Conservation (phyloP, 768 basidiomycete genomes). For the Naganishia vaughanmartiniae region DNA sequence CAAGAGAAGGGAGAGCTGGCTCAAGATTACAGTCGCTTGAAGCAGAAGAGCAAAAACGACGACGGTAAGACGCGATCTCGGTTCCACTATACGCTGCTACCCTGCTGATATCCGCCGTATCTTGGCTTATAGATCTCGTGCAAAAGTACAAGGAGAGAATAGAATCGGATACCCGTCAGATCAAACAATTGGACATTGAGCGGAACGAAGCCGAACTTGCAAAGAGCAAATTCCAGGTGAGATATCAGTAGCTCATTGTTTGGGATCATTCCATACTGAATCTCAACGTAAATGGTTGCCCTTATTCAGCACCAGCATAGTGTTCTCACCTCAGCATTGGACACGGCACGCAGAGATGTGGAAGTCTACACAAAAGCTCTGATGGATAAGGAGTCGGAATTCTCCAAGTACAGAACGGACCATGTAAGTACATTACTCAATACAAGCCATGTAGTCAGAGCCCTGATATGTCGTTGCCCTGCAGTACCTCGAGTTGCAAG, state of each 20-base stretch:
- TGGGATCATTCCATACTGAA: background rate
- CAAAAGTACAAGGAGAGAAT: conserved; percentile 24
- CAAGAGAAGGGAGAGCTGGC: conserved; percentile 27
- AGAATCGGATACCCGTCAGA: conserved; percentile 25
- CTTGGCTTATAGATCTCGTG: conserved; percentile 17
- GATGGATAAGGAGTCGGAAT: conserved; percentile 33
- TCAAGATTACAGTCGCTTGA: conserved; percentile 16
- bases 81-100: background rate
- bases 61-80: conserved; percentile 18
- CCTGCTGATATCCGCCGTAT: background rate
- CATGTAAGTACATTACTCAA: conserved; percentile 7
- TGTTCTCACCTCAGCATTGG: conserved; percentile 25
- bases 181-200: conserved; percentile 31
- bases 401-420: conserved; percentile 28
- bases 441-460: background rate
- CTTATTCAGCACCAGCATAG: conserved; percentile 27
- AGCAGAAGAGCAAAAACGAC: conserved; percentile 30
- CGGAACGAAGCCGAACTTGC: conserved; percentile 30
- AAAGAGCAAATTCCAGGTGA: conserved; percentile 31
- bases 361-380: conserved; percentile 29
- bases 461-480: background rate
- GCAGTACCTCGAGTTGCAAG: conserved; percentile 27
- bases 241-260: background rate
- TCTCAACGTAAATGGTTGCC: background rate
- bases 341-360: conserved; percentile 26